Evolutionary conservation across 2,329 filamentous ascomycete species (phyloP).

Genomic region (Pseudogymnoascus sp.): DNA sequence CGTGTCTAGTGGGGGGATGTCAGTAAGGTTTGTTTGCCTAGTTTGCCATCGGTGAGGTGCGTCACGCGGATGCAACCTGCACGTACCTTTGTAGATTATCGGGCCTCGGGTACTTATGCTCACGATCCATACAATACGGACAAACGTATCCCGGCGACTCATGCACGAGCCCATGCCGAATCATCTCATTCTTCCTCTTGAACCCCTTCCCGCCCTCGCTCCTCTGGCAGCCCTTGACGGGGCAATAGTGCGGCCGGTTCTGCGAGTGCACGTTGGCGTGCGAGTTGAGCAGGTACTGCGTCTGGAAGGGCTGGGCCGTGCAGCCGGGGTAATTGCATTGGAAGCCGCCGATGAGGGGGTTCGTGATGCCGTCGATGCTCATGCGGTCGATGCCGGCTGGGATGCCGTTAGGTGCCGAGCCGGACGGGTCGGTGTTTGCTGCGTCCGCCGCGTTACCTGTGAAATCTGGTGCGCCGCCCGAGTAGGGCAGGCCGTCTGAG

Average conservation of each 20-base stretch:
- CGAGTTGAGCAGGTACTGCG: conserved; percentile 67
- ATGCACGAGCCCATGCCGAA: conserved; percentile 76
- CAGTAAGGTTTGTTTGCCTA: too few species aligned
- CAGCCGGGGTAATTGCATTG: conserved; percentile 56
- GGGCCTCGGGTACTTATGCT: conserved; percentile 89
- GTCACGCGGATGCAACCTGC: too few species aligned
- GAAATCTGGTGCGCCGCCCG: too few species aligned
- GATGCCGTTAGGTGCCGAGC: too few species aligned
- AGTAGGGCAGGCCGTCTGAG: too few species aligned
- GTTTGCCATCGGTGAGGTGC: too few species aligned
- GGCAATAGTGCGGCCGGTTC: conserved; percentile 56
- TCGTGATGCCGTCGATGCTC: conserved; percentile 50
- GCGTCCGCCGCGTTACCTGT: too few species aligned
- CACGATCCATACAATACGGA: conserved; percentile 87
- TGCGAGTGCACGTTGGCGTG: conserved; percentile 66
- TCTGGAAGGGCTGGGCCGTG: conserved; percentile 66
- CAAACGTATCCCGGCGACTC: conserved; percentile 92
- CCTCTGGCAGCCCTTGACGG: conserved; percentile 52
- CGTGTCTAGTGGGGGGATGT: too few species aligned
- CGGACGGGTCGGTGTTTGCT: too few species aligned
- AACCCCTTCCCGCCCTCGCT: conserved; percentile 59
- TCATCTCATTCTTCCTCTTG: conserved; percentile 68
- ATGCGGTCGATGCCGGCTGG: conserved; percentile 43
- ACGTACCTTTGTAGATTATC: conserved; percentile 88
- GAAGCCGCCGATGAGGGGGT: conserved; percentile 43